Evolutionary conservation across 164 flowering plant species (phyloP), one percentile per base, ranked within the genome.

Genomic region (Sedum album): DNA sequence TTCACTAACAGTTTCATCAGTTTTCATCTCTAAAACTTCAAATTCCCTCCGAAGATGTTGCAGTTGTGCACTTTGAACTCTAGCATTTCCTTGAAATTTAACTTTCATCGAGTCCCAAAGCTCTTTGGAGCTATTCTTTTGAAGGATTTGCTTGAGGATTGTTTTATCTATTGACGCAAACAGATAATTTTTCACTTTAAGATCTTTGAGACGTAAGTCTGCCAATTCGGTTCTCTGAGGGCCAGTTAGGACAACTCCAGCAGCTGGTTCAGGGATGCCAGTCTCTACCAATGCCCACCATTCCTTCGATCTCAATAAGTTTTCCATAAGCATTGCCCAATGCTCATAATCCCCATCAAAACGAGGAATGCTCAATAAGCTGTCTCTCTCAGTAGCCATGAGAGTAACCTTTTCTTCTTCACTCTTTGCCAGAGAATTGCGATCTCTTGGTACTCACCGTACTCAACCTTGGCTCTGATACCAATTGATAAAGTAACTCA

Each of bases 301-400:
- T 2, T 20, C 66, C 17, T 33, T 31, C 3, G 66, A 31, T 31
- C 66, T 18, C 2, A 63, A 21, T 0, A 62, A 31, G n/a, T 63
- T 63, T 18, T 63, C 66, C 66, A 63, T 63, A 2, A 63, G 41
- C 42, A 31, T 33, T 1, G 13, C 14, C 66, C 66, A 63, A 33
- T 63, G 66, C 2, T 63, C 66, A 4, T 33, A 31, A 15, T 63
- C 21, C 11, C 41, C 66, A 63, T 63, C 66, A 33, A 63, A 31
- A n/a, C 11, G n/a, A 2, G 66, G 66, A 0, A 61, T 61, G 38
- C n/a, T n/a, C n/a, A n/a, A 7, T 7, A 35, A 7, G 38, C 7
- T 35, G 38, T 7, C n/a, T n/a, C n/a, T n/a, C n/a, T n/a, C n/a
- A n/a, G n/a, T n/a, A n/a, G n/a, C n/a, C n/a, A n/a, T n/a, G n/a